phyloP scores from a whole-genome alignment of 2,329 filamentous ascomycete genomes.

The Myriosclerotinia duriaeana region DNA sequence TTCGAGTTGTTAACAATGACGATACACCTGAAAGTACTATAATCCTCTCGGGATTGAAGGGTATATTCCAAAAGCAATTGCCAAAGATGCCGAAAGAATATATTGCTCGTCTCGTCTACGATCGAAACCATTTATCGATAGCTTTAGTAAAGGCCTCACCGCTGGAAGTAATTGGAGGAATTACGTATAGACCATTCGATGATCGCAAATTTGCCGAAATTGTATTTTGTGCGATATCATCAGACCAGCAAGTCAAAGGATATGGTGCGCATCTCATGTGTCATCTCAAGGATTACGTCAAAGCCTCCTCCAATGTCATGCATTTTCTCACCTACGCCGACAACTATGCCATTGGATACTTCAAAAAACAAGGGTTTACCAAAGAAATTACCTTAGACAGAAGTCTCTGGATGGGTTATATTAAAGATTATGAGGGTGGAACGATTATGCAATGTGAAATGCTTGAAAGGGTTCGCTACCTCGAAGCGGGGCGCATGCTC shows the following conservation, averaged over 20 bases:
- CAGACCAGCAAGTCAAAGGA: slow-evolving; percentile 97
- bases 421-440: slow-evolving; percentile 98
- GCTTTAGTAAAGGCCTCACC: slow-evolving; percentile 91
- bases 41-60: slow-evolving; percentile 92
- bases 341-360: slow-evolving; percentile 98
- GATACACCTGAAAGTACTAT: slow-evolving; percentile 83
- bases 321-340: slow-evolving; percentile 98
- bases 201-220: slow-evolving; percentile 94
- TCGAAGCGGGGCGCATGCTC: slow-evolving; percentile 89
- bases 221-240: slow-evolving; percentile 96
- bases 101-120: slow-evolving; percentile 94
- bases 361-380: slow-evolving; percentile 98
- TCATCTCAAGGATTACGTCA: slow-evolving; percentile 96
- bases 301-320: slow-evolving; percentile 94
- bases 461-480: slow-evolving; percentile 90
- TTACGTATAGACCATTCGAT: slow-evolving; percentile 94
- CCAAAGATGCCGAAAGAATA: slow-evolving; percentile 99
- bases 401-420: slow-evolving; percentile 97
- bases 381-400: slow-evolving; percentile 95
- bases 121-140: slow-evolving; percentile 92
- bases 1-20: slow-evolving; percentile 97
- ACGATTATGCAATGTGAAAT: slow-evolving; percentile 99
- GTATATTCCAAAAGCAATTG: slow-evolving; percentile 96
- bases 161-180: slow-evolving; percentile 91
- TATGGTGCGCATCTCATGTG: slow-evolving; percentile 98